Percentiles rank a stretch among this genome's conserved stretches.
Conservation (phyloP, 352 stramenopile genomes). For the Globisporangium orthogonon region DNA sequence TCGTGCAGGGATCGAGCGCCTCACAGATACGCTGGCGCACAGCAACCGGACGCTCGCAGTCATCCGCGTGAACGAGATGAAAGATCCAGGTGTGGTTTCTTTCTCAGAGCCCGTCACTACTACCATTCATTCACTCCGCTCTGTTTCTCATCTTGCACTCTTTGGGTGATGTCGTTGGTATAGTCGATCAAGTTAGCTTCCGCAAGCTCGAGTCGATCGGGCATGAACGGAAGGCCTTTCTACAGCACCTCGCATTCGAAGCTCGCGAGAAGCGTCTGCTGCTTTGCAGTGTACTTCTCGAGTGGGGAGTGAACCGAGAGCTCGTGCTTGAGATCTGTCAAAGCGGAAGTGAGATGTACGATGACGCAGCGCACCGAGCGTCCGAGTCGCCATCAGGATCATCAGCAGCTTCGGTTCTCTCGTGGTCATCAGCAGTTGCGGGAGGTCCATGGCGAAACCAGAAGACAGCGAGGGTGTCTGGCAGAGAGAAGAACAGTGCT, state of each 20-base stretch:
- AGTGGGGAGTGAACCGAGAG: constrained; percentile 44
- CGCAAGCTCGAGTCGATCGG: constrained; percentile 19
- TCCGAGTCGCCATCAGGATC: neutral
- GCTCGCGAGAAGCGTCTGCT: constrained; percentile 33
- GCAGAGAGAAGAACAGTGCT: neutral
- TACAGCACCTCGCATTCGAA: constrained; percentile 33
- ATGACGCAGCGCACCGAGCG: constrained; percentile 2
- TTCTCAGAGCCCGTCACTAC: neutral
- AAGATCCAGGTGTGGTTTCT: constrained; percentile 16
- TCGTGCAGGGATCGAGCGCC: constrained; percentile 15
- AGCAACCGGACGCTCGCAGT: constrained; percentile 45
- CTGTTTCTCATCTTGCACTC: neutral
- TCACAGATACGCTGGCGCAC: constrained; percentile 30
- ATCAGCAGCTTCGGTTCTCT: neutral
- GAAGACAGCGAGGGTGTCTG: neutral
- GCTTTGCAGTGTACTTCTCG: constrained; percentile 40
- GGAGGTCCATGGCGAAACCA: neutral
- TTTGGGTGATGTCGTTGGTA: neutral
- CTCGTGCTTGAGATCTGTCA: constrained; percentile 51
- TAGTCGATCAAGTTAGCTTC: constrained; percentile 12
- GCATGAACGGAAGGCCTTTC: constrained; percentile 14
- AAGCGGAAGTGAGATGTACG: constrained; percentile 8
- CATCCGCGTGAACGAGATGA: constrained; percentile 26
- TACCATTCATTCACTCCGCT: neutral
- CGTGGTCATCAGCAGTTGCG: neutral